Evolutionary conservation across 257 asterid genomes (phyloP).

Genomic region (Parsonsia alboflavescens): DNA sequence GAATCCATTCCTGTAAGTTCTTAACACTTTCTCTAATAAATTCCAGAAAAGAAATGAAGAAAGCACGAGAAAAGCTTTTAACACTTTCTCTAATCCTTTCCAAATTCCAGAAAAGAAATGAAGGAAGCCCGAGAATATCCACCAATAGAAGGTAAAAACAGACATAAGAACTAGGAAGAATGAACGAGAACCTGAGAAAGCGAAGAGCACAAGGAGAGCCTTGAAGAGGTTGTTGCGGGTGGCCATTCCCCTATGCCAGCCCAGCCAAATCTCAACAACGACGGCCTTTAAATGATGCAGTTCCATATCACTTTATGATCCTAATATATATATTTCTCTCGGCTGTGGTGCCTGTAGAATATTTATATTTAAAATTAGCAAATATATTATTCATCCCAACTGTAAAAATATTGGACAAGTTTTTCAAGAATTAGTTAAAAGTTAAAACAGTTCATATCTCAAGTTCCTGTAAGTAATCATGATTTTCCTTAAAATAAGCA

Average conservation of each 20-base stretch:
- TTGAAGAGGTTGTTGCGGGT: slow-evolving; percentile 36
- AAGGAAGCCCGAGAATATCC: background rate
- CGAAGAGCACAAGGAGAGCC: slow-evolving; percentile 45
- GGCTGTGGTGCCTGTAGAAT: background rate
- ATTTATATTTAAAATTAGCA: background rate
- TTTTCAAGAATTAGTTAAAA: background rate
- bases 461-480: background rate
- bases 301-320: slow-evolving; percentile 19
- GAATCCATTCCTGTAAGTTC: background rate
- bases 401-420: background rate
- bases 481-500: slow-evolving; percentile 8
- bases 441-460: background rate
- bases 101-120: background rate
- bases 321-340: background rate
- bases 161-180: background rate
- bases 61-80: slow-evolving; percentile 9
- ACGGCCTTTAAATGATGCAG: slow-evolving; percentile 15
- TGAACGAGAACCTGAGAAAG: slow-evolving; percentile 51
- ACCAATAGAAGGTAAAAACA: background rate
- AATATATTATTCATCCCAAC: background rate
- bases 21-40: background rate
- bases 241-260: slow-evolving; percentile 58
- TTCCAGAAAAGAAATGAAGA: background rate
- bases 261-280: slow-evolving; percentile 45
- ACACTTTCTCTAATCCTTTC: background rate